phyloP scores from a whole-genome alignment of 768 basidiomycete species.

The Lentinula boryana region DNA sequence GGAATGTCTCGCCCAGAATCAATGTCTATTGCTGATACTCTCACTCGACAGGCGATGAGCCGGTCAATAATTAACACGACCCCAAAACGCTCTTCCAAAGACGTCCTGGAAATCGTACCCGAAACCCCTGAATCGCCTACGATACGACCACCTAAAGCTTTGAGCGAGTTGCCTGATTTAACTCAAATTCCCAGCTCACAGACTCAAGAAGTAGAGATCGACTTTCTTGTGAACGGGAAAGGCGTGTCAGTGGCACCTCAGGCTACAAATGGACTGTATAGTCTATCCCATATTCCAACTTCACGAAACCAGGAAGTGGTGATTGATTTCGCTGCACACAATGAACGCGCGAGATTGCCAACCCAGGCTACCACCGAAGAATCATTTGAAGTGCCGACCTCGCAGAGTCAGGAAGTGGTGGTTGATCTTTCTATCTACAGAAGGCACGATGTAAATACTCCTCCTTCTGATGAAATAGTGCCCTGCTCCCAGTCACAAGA shows the following conservation, averaged over 20 bases:
- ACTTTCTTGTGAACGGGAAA: background rate
- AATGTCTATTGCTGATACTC: background rate
- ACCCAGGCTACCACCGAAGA: background rate
- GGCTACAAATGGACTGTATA: background rate
- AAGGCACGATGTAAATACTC: background rate
- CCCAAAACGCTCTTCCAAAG: background rate
- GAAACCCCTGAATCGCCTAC: background rate
- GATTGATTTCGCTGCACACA: background rate
- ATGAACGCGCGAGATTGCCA: background rate
- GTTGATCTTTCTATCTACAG: background rate
- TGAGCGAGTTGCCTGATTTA: background rate
- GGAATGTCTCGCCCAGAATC: background rate
- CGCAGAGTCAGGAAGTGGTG: slow-evolving; percentile 2
- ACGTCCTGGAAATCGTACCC: background rate
- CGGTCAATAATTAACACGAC: background rate
- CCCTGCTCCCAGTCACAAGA: background rate
- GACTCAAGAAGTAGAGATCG: slow-evolving; percentile 19
- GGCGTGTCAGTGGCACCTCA: background rate
- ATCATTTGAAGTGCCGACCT: background rate
- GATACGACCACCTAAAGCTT: background rate
- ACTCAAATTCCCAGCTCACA: slow-evolving; percentile 30
- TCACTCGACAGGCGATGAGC: background rate
- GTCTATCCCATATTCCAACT: background rate
- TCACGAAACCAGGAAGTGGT: slow-evolving; percentile 1
- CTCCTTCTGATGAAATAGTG: background rate